Conservation (phyloP, 1,284 basidiomycete species). For the Tausonia pullulans region DNA sequence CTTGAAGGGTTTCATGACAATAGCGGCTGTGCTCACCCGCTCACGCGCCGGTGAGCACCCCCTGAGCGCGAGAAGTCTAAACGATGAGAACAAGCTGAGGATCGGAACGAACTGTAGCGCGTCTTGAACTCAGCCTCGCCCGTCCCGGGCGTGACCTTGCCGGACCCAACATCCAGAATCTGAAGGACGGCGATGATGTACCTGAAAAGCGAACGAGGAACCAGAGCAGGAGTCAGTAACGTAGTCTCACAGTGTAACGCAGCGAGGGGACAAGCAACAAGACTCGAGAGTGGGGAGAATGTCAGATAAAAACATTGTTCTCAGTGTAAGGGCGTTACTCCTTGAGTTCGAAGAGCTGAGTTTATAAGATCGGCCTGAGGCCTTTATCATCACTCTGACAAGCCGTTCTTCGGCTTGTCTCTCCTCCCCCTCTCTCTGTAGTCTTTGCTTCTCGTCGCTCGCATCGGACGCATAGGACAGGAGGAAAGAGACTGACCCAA, state of each 20-base stretch:
- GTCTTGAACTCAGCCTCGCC: constrained; percentile 91
- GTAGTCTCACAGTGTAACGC: background rate
- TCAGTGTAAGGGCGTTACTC: constrained; percentile 18
- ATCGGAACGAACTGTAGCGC: constrained; percentile 47
- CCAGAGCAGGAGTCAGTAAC: background rate
- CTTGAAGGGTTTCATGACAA: constrained; percentile 97
- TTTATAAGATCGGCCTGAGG: constrained; percentile 14
- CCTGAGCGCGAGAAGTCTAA: background rate
- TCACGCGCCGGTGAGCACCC: background rate
- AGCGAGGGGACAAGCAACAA: constrained; percentile 16
- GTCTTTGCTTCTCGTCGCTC: background rate
- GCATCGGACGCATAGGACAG: background rate
- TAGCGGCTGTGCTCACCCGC: constrained; percentile 40
- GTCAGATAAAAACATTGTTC: constrained; percentile 17
- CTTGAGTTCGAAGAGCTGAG: constrained; percentile 18
- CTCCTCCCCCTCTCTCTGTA: background rate
- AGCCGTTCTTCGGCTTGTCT: background rate
- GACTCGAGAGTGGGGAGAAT: background rate
- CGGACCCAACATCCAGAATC: constrained; percentile 78
- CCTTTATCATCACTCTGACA: constrained; percentile 9
- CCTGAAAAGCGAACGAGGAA: constrained; percentile 19
- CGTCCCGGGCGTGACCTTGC: constrained; percentile 80
- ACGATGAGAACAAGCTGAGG: background rate
- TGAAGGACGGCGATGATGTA: constrained; percentile 95
- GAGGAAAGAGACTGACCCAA: constrained; percentile 43